Evolutionary conservation across 2,329 filamentous ascomycete species (phyloP), one percentile per base, ranked within the genome.

Genomic region (Xylaria sp.): DNA sequence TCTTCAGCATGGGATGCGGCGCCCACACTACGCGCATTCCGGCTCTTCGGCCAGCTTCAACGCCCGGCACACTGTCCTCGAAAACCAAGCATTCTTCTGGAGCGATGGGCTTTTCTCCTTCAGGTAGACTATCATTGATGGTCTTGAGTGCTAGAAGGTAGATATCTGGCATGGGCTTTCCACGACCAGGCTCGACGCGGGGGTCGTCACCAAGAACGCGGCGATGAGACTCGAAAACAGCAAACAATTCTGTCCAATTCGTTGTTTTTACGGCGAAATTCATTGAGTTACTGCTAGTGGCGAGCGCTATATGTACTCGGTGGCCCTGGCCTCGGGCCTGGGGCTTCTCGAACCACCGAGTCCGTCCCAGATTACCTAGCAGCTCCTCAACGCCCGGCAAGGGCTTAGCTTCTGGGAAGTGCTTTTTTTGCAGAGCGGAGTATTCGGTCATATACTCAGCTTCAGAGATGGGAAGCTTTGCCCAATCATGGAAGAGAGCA

Each of bases 11-110:
- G 0, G 89, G 88, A 81, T 98, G 94, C 27, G 96, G 96, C 74
- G 89, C 91, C 96, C 96, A 99, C 0, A 97, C 85, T 12, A 97
- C 94, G 72, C 95, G 89, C 95, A 98, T 98, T 0, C 95, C 95
- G 0, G 96, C 96, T 72, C 96, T 88, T 61, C 96, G 85, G 4
- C 94, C 96, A 1, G 93, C 89, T 81, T 99, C 96, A 2, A 98
- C 93, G 3, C 96, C 96, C 0, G 94, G 93, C 1, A 98, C 94
- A 54, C 91, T 93, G 80, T 99, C 96, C 81, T 99, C 96, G 75
- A 99, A 98, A 0, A 98, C 96, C 17, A 99, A 85, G 78, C 96
- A 98, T 80, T 98, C 95, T 73, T 92, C 92, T 0, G 94, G 93
- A 62, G 78, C 84, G 70, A 99, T 90, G 67, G 87, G 82, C 71